phyloP scores from a whole-genome alignment of 768 basidiomycete genomes.

The Leccinellum albellum region DNA sequence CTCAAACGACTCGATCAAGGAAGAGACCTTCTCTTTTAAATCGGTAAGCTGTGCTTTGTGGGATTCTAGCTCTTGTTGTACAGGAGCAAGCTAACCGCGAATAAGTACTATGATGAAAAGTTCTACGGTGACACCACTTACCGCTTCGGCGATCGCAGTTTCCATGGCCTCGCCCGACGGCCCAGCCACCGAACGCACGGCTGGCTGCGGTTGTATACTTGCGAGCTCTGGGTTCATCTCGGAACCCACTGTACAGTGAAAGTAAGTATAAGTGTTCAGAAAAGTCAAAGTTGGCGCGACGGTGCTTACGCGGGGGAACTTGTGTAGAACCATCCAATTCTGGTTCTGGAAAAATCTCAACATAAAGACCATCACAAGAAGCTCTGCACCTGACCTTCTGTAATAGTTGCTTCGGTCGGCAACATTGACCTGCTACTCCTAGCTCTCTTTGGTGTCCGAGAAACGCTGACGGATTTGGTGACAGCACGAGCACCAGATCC shows the following conservation, averaged over 20 bases:
- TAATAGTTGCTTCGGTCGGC: constrained; percentile 53
- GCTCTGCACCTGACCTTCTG: constrained; percentile 39
- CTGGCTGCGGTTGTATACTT: constrained; percentile 4
- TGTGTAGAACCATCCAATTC: constrained; percentile 18
- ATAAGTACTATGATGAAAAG: constrained; percentile 2
- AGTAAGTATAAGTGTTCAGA: neutral
- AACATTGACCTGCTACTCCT: constrained; percentile 50
- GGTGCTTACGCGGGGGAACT: constrained; percentile 13
- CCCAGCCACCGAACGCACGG: neutral
- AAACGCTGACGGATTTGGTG: constrained; percentile 55
- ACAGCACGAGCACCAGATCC: constrained; percentile 63
- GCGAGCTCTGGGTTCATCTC: constrained; percentile 1
- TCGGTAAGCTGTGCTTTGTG: constrained; percentile 44
- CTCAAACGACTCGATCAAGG: constrained; percentile 31
- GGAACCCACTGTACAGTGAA: constrained; percentile 1
- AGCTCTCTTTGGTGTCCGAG: constrained; percentile 43
- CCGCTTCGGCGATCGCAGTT: constrained; percentile 26
- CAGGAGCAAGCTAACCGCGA: constrained; percentile 42
- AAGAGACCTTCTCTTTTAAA: constrained; percentile 29
- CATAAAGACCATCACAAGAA: neutral
- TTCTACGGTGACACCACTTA: constrained; percentile 14
- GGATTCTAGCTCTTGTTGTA: constrained; percentile 47
- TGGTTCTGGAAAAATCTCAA: constrained; percentile 23
- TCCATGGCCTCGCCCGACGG: constrained; percentile 14
- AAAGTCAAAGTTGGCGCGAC: neutral